Evolutionary conservation across 495 filamentous ascomycete species (phyloP).

Genomic region (Penicillium bialowiezense): DNA sequence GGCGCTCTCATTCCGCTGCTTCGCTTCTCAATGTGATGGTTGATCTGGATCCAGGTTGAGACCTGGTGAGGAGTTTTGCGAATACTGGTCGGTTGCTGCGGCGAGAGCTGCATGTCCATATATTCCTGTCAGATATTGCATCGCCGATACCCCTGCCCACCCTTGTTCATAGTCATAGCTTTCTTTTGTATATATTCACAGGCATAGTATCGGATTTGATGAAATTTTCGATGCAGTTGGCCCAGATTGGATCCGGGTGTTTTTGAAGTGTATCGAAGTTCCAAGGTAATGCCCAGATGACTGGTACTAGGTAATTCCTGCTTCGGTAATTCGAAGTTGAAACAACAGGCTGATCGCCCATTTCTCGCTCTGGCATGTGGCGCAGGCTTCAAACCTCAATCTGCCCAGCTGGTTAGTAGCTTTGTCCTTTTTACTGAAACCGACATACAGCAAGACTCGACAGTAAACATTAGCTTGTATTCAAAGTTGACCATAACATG

Average conservation of each 20-base stretch:
- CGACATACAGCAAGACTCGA: too few species aligned
- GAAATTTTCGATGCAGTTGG: not conserved
- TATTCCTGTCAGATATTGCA: slow-evolving; percentile 9
- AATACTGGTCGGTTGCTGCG: not conserved
- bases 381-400: too few species aligned
- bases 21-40: not conserved
- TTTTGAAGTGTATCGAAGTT: too few species aligned
- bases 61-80: not conserved
- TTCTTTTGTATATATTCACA: slow-evolving; percentile 5
- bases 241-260: too few species aligned
- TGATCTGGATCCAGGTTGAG: not conserved
- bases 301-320: too few species aligned
- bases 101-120: not conserved
- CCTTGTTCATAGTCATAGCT: slow-evolving; percentile 1
- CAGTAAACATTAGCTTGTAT: not conserved
- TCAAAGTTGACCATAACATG: too few species aligned
- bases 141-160: slow-evolving; percentile 12
- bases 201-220: not conserved
- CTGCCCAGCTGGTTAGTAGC: too few species aligned
- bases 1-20: not conserved
- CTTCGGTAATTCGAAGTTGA: too few species aligned
- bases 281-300: too few species aligned
- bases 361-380: too few species aligned
- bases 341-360: too few species aligned
- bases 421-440: too few species aligned